Evolutionary conservation across 2,329 filamentous ascomycete species (phyloP), one percentile per base, ranked within the genome.

Genomic region (Arthrobotrys musiformis): DNA sequence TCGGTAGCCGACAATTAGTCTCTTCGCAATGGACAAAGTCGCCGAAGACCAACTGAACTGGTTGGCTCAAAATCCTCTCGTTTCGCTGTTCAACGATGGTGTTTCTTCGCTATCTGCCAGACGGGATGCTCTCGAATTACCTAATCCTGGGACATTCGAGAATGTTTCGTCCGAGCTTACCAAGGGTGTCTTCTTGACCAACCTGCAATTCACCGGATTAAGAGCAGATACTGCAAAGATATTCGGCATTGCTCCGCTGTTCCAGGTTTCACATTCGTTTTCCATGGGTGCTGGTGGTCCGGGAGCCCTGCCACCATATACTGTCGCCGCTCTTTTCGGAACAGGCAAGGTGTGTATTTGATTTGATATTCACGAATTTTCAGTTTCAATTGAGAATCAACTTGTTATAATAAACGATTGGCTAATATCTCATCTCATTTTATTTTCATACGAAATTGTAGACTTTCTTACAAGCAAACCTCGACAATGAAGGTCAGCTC

Each of bases 241-340:
- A 83, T 97, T 98, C 86, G 95, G 93, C 88, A 89, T 97, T 84
- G 89, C 90, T 72, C 95, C 95, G 73, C 87, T 98, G 81, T 99
- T 99, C 88, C 94, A 98, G 86, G 92, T 97, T 81, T 97, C 94
- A 80, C 95, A 99, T 86, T 93, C 95, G 81, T 95, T 99, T 84
- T 91, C 94, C 69, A 93, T 97, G 89, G 94, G 95, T 81, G 89
- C 89, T 48, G 93, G 97, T 85, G 90, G 92, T 80, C 73, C 73
- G 4, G 73, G 73, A 52, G n/a, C 66, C 19, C 87, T 97, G 84
- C 94, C 94, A 83, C 95, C 95, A 40, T 99, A 99, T 85, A 93
- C 93, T 68, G 97, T 98, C 85, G 93, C 93, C 81, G 93, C 92
- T 79, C 89, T 99, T 82, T 97, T 95, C 84, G 95, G 95, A 81